Percentiles rank a stretch among this genome's conserved stretches.
Conservation (phyloP, 1,284 basidiomycete genomes). For the Wolfiporia cocos region DNA sequence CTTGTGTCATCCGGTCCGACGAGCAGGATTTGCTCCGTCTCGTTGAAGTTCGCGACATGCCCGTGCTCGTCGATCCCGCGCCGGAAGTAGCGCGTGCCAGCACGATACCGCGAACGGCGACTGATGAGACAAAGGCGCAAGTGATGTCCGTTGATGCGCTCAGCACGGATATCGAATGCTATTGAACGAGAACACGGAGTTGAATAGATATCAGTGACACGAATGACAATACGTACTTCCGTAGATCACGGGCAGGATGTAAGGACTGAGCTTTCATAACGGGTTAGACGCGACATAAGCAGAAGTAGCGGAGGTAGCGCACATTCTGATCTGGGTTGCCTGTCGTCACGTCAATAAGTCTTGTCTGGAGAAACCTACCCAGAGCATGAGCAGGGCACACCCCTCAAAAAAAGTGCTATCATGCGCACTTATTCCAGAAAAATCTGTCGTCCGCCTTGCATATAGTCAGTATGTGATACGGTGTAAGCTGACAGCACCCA, state of each 20-base stretch:
- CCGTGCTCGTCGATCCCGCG: constrained; percentile 87
- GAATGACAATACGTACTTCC: constrained; percentile 77
- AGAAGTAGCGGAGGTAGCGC: constrained; percentile 20
- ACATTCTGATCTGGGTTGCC: constrained; percentile 55
- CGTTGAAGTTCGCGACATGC: constrained; percentile 88
- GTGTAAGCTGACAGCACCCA: constrained; percentile 22
- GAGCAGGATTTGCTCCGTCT: constrained; percentile 90
- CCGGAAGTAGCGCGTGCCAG: constrained; percentile 96
- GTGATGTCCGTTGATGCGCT: constrained; percentile 73
- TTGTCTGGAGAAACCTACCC: constrained; percentile 62
- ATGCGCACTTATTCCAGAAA: constrained; percentile 99
- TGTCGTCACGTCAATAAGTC: constrained; percentile 59
- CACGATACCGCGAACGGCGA: constrained; percentile 88
- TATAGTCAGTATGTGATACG: constrained; percentile 8
- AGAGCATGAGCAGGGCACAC: constrained; percentile 1
- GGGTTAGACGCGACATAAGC: neutral
- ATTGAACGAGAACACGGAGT: constrained; percentile 10
- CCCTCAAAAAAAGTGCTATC: constrained; percentile 21
- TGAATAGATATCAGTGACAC: constrained; percentile 9
- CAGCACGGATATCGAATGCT: constrained; percentile 87
- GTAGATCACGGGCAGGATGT: constrained; percentile 89
- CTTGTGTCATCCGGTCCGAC: constrained; percentile 52
- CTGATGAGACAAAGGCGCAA: constrained; percentile 88
- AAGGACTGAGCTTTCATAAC: constrained; percentile 65
- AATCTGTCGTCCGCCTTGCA: constrained; percentile 88